phyloP scores from a whole-genome alignment of 805 yeast genomes.

The Blastobotrys terrestris region DNA sequence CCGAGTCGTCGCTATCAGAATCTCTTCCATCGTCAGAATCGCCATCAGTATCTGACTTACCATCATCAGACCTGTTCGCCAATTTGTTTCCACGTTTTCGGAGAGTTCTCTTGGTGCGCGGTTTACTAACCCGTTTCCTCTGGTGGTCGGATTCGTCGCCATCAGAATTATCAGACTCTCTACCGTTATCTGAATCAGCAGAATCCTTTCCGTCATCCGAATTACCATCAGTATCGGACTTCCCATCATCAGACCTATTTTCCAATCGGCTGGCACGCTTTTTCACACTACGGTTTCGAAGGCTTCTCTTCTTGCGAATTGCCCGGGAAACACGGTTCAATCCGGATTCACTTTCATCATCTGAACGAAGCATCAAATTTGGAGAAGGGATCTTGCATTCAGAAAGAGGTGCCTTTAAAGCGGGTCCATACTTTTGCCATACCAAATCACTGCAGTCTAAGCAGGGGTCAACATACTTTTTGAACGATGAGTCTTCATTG shows the following conservation, averaged over 20 bases:
- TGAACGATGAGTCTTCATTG: not conserved
- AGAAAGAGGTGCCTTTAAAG: not conserved
- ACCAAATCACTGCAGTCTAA: not conserved
- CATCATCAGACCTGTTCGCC: not conserved
- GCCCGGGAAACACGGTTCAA: not conserved
- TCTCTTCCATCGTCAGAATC: not conserved
- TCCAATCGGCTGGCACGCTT: not conserved
- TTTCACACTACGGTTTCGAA: not conserved
- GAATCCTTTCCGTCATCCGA: not conserved
- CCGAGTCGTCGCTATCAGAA: not conserved
- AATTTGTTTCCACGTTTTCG: not conserved
- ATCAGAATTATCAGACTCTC: not conserved
- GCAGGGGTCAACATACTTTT: not conserved
- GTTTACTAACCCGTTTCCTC: not conserved
- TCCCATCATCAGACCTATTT: not conserved
- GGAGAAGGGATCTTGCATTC: not conserved
- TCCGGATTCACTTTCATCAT: not conserved
- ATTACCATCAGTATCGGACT: not conserved
- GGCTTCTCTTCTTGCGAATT: not conserved
- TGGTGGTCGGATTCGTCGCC: not conserved
- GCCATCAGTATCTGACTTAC: not conserved
- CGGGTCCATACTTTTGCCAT: not conserved
- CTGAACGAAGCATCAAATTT: not conserved
- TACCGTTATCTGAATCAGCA: not conserved
- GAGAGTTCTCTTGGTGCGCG: not conserved